These are phyloP conservation scores for Globisporangium nunn DNA, from an alignment of 352 stramenopile species.

Conservation along the genomic window DNA sequence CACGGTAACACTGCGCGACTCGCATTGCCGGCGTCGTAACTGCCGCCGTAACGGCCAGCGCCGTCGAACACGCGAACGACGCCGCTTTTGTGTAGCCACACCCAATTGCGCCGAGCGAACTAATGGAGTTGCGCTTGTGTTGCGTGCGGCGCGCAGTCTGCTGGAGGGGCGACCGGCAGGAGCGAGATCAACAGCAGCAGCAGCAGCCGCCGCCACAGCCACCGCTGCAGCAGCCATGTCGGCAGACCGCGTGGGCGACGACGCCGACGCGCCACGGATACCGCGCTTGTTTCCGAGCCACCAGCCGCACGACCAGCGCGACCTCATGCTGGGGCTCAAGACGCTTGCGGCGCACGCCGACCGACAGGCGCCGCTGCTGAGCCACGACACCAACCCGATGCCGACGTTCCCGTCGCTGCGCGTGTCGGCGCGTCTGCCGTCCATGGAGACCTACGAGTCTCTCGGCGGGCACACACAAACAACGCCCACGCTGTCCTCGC, in stretches of 20 bases:
- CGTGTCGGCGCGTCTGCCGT: conserved; percentile 4
- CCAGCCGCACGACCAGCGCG: conserved; percentile 6
- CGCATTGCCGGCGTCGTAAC: too few relatives aligned
- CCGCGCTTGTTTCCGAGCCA: conserved; percentile 14
- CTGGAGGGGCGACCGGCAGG: conserved; percentile 16
- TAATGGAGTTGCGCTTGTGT: conserved; percentile 18
- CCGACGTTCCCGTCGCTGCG: conserved; percentile 9
- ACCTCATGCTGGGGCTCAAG: conserved; percentile 29
- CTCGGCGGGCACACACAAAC: background rate
- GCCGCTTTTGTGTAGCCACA: too few relatives aligned
- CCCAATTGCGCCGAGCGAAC: conserved; percentile 6
- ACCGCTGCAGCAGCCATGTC: background rate
- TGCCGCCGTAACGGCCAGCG: background rate
- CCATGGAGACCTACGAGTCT: background rate
- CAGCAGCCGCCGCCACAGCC: background rate
- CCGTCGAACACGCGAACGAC: too few relatives aligned
- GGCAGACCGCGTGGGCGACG: background rate
- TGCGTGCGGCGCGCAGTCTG: conserved; percentile 19
- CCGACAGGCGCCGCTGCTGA: conserved; percentile 12
- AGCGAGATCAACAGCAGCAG: background rate
- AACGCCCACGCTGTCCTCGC: conserved; percentile 1
- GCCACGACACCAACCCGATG: conserved; percentile 4
- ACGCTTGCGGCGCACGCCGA: conserved; percentile 23
- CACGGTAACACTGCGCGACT: too few relatives aligned
- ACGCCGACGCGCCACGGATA: conserved; percentile 14